Evolutionary conservation across 164 flowering plant genomes (phyloP), one percentile per base, ranked within the genome.

Genomic region (Chloranthus sessilifolius): DNA sequence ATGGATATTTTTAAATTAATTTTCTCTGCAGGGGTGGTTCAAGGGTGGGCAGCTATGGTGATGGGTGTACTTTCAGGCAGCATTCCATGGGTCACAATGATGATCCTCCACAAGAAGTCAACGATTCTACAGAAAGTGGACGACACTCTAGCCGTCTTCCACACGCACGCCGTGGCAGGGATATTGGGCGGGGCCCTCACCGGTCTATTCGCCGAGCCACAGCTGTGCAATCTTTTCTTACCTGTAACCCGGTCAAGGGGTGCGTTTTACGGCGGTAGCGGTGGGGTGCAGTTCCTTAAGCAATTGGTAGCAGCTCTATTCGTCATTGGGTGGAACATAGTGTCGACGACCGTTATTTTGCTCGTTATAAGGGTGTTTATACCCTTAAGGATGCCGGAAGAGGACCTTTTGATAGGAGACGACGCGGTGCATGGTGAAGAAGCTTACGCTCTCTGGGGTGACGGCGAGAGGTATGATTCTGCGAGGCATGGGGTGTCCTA

Each of bases 71-170:
- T 64, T 29, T 63, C 73, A n/a, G 73, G 73, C 7, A 47, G 56
- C 49, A 60, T 68, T 17, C 73, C 73, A 30, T 69, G 74, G 70
- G 57, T 56, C 53, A 55, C 57, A 5, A 69, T 64, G 69, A 69
- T 64, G 73, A 49, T 69, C 30, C 63, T 69, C 36, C 73, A 69
- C 58, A 69, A 69, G 45, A 69, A 61, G 44, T 61, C 60, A 14
- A 5, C 60, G 1, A n/a, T 55, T 1, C 35, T 61, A 28, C 65
- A 61, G 30, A 35, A 61, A 55, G 60, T 61, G 40, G 65, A 61
- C 40, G 65, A 61, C 45, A 54, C 65, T 3, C 59, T 61, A 0
- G 65, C 52, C 0, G 64, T 47, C 14, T 42, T 58, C 55, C 62
- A 54, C 54, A 61, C 65, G 1, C 65, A 61, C 27, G 65, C 59